These are phyloP conservation scores for Starmera pachycereana DNA, from an alignment of 805 yeast species.

Conservation along the genomic window DNA sequence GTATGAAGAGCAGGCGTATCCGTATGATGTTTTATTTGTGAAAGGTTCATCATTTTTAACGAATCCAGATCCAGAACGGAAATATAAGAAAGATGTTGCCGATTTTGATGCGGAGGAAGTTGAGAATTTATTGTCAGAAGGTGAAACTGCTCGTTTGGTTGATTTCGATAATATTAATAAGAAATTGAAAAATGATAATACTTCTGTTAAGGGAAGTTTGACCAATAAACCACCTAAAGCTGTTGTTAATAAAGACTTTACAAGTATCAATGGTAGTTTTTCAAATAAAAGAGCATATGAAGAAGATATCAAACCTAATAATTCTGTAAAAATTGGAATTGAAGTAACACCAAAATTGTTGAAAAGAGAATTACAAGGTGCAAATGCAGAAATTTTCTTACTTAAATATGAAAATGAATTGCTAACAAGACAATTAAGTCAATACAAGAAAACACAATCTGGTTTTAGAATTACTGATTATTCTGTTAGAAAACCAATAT, in stretches of 20 bases:
- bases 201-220: no score
- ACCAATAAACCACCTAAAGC: no score
- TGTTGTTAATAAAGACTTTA: no score
- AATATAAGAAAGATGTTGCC: background rate
- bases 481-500: background rate
- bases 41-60: background rate
- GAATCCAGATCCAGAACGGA: background rate
- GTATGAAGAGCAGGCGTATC: background rate
- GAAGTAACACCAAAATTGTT: background rate
- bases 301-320: background rate
- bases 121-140: no score
- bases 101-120: no score
- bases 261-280: no score
- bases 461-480: background rate
- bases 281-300: background rate
- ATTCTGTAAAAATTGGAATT: background rate
- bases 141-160: no score
- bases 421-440: background rate
- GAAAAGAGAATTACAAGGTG: conserved; percentile 1
- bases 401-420: background rate
- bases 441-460: background rate
- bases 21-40: background rate
- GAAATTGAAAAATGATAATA: no score
- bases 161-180: no score
- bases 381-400: background rate